Evolutionary conservation across 306 rosid genomes (phyloP).

Genomic region (Inga oerstediana): DNA sequence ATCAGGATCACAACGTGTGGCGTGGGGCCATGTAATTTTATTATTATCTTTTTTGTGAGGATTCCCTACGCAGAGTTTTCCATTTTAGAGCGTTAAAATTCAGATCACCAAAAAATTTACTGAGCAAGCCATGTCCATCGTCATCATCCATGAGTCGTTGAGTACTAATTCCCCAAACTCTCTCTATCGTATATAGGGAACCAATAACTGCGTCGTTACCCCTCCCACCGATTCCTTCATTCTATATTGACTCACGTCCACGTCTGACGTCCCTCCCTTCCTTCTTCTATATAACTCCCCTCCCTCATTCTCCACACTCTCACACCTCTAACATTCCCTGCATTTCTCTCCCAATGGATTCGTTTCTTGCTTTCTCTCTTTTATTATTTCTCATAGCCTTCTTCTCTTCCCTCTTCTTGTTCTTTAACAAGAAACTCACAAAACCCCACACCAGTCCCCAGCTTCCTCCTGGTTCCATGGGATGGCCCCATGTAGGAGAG

Average conservation of each 20-base stretch:
- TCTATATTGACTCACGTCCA: not conserved
- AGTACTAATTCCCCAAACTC: not conserved
- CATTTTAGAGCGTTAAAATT: not conserved
- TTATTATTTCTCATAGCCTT: conserved; percentile 44
- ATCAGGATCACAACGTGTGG: not conserved
- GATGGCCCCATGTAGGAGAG: conserved; percentile 93
- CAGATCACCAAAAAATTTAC: not conserved
- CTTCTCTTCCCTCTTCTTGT: conserved; percentile 33
- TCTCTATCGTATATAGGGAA: too few species aligned
- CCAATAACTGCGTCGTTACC: not conserved
- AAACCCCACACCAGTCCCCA: conserved; percentile 30
- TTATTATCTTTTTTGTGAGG: not conserved
- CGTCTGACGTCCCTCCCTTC: not conserved
- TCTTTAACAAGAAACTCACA: conserved; percentile 35
- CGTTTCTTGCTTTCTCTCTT: conserved; percentile 31
- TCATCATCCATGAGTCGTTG: not conserved
- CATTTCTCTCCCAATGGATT: conserved; percentile 43
- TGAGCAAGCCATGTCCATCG: not conserved
- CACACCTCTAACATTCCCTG: conserved; percentile 25
- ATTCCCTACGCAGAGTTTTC: not conserved
- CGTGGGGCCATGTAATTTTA: not conserved
- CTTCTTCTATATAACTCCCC: conserved; percentile 25
- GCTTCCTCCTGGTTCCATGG: conserved; percentile 98
- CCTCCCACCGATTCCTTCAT: not conserved
- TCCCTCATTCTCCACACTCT: not conserved